Conservation (phyloP, 208 protist genomes). For the Crithidia expoeki region DNA sequence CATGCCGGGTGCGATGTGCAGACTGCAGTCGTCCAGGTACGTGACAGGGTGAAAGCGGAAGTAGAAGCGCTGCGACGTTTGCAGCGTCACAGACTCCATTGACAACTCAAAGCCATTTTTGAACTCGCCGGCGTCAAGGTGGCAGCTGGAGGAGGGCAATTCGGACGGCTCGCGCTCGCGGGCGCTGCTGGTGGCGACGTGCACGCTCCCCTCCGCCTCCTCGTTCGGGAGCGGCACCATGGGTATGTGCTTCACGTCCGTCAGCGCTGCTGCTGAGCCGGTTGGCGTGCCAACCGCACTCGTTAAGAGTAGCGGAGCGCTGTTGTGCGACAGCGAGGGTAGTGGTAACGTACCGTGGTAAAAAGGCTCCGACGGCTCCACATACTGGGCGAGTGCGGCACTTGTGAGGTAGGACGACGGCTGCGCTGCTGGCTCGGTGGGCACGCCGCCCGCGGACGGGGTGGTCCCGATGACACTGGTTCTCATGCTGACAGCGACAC, state of each 20-base stretch:
- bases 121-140: not conserved
- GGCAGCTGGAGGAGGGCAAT: not conserved
- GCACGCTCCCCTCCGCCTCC: slow-evolving; percentile 15
- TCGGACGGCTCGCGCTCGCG: not conserved
- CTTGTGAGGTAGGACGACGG: not conserved
- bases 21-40: slow-evolving; percentile 27
- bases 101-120: slow-evolving; percentile 22
- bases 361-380: too few species aligned
- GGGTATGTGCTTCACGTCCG: not conserved
- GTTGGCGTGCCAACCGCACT: not conserved
- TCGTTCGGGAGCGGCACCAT: not conserved
- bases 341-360: too few species aligned
- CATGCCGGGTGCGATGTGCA: slow-evolving; percentile 24
- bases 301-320: not conserved
- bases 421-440: not conserved
- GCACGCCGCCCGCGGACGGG: not conserved
- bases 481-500: not conserved
- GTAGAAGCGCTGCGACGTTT: not conserved
- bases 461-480: not conserved
- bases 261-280: not conserved
- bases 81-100: slow-evolving; percentile 19
- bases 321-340: not conserved
- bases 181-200: slow-evolving; percentile 1
- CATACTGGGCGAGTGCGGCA: not conserved
- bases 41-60: slow-evolving; percentile 16